phyloP scores from a whole-genome alignment of 495 filamentous ascomycete species.

The Neurospora discreta region DNA sequence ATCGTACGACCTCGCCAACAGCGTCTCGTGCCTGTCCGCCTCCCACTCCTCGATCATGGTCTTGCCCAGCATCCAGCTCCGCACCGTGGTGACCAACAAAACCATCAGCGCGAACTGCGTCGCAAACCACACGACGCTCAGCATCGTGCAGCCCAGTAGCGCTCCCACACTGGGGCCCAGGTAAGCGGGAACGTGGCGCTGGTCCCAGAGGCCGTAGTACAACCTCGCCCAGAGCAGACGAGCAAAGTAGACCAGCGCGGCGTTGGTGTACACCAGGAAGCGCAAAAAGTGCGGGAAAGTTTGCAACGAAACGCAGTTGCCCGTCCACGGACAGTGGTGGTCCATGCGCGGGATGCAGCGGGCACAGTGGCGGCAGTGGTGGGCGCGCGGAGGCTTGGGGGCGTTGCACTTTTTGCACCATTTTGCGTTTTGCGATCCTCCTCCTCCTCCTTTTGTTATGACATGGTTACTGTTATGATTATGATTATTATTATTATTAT shows the following conservation, averaged over 20 bases:
- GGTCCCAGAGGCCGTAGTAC: slow-evolving; percentile 49
- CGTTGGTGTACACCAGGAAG: slow-evolving; percentile 69
- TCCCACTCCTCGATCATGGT: slow-evolving; percentile 95
- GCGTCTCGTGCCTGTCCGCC: slow-evolving; percentile 71
- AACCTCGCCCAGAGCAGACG: slow-evolving; percentile 52
- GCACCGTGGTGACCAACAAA: slow-evolving; percentile 40
- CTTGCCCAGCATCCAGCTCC: slow-evolving; percentile 33
- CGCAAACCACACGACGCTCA: slow-evolving; percentile 47
- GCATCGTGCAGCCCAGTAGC: slow-evolving; percentile 54
- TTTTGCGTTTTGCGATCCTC: slow-evolving; percentile 2
- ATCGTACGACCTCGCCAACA: slow-evolving; percentile 50
- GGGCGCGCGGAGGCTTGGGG: slow-evolving; percentile 74
- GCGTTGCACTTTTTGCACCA: slow-evolving; percentile 86
- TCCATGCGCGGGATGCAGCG: slow-evolving; percentile 97
- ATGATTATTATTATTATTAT: no score
- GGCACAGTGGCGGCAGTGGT: slow-evolving; percentile 83
- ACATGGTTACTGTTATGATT: not conserved
- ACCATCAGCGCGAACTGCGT: slow-evolving; percentile 57
- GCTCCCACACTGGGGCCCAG: slow-evolving; percentile 59
- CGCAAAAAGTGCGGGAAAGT: slow-evolving; percentile 87
- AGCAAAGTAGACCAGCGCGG: slow-evolving; percentile 47
- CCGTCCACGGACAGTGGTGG: slow-evolving; percentile 96
- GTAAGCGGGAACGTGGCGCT: slow-evolving; percentile 65
- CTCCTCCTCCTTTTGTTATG: not conserved
- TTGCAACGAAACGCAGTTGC: slow-evolving; percentile 82